Evolutionary conservation across 2,329 filamentous ascomycete genomes (phyloP).

Genomic region (Didymella sp.): DNA sequence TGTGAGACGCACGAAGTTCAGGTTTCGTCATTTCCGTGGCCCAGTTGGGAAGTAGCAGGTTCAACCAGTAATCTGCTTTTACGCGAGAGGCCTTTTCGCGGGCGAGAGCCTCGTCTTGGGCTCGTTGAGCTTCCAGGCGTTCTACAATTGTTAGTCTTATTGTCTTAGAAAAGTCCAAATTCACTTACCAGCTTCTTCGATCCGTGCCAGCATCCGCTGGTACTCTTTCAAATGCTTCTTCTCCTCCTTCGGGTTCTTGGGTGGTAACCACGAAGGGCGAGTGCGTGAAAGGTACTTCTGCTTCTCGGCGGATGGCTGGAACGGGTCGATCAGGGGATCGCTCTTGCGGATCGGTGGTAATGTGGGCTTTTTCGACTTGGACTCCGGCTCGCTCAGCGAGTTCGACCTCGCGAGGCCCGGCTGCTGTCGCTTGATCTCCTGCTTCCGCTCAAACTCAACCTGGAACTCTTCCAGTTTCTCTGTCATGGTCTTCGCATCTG

Average conservation of each 20-base stretch:
- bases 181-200: conserved; percentile 62
- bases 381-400: conserved; percentile 38
- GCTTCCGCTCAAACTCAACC: conserved; percentile 62
- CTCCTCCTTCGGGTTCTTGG: conserved; percentile 90
- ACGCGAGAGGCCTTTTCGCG: conserved; percentile 60
- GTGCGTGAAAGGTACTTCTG: conserved; percentile 80
- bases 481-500: conserved; percentile 76
- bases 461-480: conserved; percentile 82
- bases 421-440: conserved; percentile 61
- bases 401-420: conserved; percentile 47
- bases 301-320: conserved; percentile 86
- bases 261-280: conserved; percentile 82
- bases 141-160: conserved; percentile 32
- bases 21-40: conserved; percentile 65
- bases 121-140: conserved; percentile 44
- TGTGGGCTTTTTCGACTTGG: conserved; percentile 58
- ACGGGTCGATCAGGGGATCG: conserved; percentile 83
- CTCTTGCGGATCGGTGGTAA: conserved; percentile 72
- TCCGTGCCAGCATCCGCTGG: conserved; percentile 77
- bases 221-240: conserved; percentile 85
- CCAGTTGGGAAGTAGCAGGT: conserved; percentile 79
- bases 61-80: conserved; percentile 72
- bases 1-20: conserved; percentile 43
- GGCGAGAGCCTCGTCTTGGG: conserved; percentile 59
- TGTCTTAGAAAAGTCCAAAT: background rate